Conservation (phyloP, 768 basidiomycete genomes). For the Suillus subalutaceus region DNA sequence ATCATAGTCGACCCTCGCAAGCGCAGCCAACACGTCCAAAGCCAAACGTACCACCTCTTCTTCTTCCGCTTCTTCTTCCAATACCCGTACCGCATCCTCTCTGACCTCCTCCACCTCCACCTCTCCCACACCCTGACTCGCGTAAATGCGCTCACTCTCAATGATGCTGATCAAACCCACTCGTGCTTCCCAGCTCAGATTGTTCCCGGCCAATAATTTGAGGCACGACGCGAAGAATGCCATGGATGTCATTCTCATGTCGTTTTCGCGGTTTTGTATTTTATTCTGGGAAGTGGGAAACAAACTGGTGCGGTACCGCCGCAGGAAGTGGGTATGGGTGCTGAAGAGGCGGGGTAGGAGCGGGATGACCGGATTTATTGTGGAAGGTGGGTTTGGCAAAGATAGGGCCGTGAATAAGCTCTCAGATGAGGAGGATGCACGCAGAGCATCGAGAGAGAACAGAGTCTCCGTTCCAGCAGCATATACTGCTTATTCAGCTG, state of each 20-base stretch:
- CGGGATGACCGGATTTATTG: conserved; percentile 28
- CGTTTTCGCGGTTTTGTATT: conserved; percentile 3
- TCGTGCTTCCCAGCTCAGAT: conserved; percentile 46
- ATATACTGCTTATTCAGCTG: conserved; percentile 39
- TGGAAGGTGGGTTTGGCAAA: conserved; percentile 10
- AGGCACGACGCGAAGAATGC: conserved; percentile 43
- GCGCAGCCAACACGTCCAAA: too few species aligned
- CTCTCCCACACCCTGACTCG: not conserved
- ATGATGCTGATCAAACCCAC: conserved; percentile 50
- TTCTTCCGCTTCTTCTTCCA: too few species aligned
- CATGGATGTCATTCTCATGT: conserved; percentile 26
- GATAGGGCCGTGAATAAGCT: conserved; percentile 41
- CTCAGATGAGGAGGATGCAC: conserved; percentile 42
- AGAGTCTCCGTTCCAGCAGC: conserved; percentile 60
- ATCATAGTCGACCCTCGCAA: too few species aligned
- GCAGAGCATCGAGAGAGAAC: conserved; percentile 68
- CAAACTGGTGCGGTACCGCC: conserved; percentile 54
- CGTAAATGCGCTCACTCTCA: conserved; percentile 16
- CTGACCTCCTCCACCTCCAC: too few species aligned
- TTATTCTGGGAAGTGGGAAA: conserved; percentile 33
- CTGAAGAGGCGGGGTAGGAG: conserved; percentile 58
- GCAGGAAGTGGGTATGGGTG: conserved; percentile 51
- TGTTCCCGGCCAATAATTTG: not conserved
- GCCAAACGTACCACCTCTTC: too few species aligned
- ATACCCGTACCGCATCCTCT: too few species aligned